Base-by-base conservation (phyloP, 1,139 yeast genomes). In the Kodamaea derodonti region DNA sequence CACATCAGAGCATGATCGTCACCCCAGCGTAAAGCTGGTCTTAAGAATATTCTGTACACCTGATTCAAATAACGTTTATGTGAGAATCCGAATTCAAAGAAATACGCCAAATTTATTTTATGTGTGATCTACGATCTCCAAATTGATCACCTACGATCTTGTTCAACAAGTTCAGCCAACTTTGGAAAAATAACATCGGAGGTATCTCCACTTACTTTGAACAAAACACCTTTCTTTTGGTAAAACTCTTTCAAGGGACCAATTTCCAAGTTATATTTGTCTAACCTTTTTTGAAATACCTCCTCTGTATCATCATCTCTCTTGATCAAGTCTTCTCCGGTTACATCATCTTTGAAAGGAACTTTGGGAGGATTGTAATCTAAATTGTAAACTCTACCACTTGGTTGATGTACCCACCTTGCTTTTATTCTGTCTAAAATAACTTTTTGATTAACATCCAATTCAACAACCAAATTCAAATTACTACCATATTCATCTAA, bases 301-400 rank as follows among this genome's bases (percentile, higher is more conserved):
- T 70, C 82, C 1, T 69, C 68, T 0, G 80, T 84, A 52, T 90
- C 97, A 50, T 90, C 97, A 0, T 79, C 70, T 37, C 97, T 71
- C 57, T 87, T 85, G 22, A 74, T 60, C 38, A 90, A 65, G 1
- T 86, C 81, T 51, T 90, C 97, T 0, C 96, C 96, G 0, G 97
- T 90, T 2, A 87, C 52, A 53, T 90, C 97, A 53, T 90, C 97
- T 41, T 62, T 71, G 33, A 86, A 94, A 0, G 88, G 78, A 1
- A 71, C 73, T 47, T 81, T 82, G 2, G 97, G 97, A 3, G 97
- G 97, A 49, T 85, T 87, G 58, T 86, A 90, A 40, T 86, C 81
- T 43, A 85, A 56, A 52, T 84, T 90, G 56, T 90, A 90, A 2
- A 88, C 83, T 43, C 97, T 65, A 0, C 97, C 97, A 39, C 95